Evolutionary conservation across 106 monocot genomes (phyloP).

Genomic region (Triglochin maritima): DNA sequence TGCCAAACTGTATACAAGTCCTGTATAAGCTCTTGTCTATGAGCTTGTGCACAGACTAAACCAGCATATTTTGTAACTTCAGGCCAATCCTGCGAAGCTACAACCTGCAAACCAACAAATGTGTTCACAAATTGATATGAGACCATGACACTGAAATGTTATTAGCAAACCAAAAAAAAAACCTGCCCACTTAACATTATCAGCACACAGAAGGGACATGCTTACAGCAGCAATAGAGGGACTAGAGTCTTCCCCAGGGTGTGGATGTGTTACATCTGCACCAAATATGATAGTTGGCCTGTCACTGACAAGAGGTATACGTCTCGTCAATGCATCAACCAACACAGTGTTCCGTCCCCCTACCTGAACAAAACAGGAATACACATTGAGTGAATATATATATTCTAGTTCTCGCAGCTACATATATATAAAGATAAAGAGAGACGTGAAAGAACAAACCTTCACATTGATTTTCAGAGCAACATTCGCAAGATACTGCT

Average conservation of each 20-base stretch:
- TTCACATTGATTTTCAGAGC: slow-evolving; percentile 93
- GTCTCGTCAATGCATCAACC: slow-evolving; percentile 27
- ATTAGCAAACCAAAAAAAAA: background rate
- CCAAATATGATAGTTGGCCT: slow-evolving; percentile 65
- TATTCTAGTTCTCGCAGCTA: background rate
- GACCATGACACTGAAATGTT: background rate
- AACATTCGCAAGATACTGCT: slow-evolving; percentile 94
- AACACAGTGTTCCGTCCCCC: slow-evolving; percentile 58
- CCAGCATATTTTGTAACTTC: slow-evolving; percentile 48
- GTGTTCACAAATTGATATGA: slow-evolving; percentile 11
- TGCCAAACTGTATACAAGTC: slow-evolving; percentile 34
- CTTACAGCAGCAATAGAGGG: slow-evolving; percentile 67
- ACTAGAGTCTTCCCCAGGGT: slow-evolving; percentile 41
- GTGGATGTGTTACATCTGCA: slow-evolving; percentile 70
- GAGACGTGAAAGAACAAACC: slow-evolving; percentile 23
- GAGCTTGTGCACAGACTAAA: slow-evolving; percentile 22
- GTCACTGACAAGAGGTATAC: slow-evolving; percentile 31
- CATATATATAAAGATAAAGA: background rate
- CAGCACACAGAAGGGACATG: background rate
- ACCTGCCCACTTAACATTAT: background rate
- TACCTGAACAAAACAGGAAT: slow-evolving; percentile 31
- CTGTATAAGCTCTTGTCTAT: slow-evolving; percentile 30
- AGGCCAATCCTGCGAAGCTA: slow-evolving; percentile 56
- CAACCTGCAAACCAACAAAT: slow-evolving; percentile 7
- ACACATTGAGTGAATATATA: background rate